phyloP scores from a whole-genome alignment of 75 land plant species.

The Isoetes taiwanensis region DNA sequence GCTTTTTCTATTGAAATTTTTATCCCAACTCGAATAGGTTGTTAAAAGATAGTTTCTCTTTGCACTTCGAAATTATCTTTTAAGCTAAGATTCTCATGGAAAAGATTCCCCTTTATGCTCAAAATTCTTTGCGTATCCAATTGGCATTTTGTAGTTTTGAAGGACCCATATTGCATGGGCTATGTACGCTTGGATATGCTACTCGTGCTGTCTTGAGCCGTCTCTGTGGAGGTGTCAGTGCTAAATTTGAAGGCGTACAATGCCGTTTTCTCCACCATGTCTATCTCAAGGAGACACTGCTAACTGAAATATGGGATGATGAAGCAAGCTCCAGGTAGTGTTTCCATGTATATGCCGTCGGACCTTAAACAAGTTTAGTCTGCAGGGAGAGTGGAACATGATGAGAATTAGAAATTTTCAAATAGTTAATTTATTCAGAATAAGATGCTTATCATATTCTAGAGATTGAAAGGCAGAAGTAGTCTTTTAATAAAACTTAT shows the following conservation, averaged over 20 bases:
- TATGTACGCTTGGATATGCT: slow-evolving; percentile 89
- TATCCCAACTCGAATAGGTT: not conserved
- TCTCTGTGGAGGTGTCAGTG: slow-evolving; percentile 52
- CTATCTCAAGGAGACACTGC: slow-evolving; percentile 83
- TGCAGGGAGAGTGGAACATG: too few relatives aligned
- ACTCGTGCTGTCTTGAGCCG: slow-evolving; percentile 59
- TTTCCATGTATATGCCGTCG: too few relatives aligned
- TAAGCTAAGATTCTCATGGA: not conserved
- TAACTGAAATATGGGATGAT: slow-evolving; percentile 81
- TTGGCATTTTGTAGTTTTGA: too few relatives aligned
- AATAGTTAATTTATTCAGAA: too few relatives aligned
- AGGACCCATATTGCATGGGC: slow-evolving; percentile 78
- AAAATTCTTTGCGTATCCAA: too few relatives aligned
- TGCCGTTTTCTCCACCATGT: slow-evolving; percentile 79
- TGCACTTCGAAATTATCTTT: too few relatives aligned
- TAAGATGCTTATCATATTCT: too few relatives aligned
- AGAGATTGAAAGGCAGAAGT: too few relatives aligned
- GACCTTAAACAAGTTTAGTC: too few relatives aligned
- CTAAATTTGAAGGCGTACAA: slow-evolving; percentile 36
- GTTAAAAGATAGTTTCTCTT: too few relatives aligned
- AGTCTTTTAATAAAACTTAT: too few relatives aligned
- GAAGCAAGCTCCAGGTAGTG: slow-evolving; percentile 8
- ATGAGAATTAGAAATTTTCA: too few relatives aligned
- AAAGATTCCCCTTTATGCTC: slow-evolving; percentile 66
- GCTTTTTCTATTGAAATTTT: not conserved